Conservation (phyloP, 2,329 filamentous ascomycete species). For the Intubia oerlemansii region DNA sequence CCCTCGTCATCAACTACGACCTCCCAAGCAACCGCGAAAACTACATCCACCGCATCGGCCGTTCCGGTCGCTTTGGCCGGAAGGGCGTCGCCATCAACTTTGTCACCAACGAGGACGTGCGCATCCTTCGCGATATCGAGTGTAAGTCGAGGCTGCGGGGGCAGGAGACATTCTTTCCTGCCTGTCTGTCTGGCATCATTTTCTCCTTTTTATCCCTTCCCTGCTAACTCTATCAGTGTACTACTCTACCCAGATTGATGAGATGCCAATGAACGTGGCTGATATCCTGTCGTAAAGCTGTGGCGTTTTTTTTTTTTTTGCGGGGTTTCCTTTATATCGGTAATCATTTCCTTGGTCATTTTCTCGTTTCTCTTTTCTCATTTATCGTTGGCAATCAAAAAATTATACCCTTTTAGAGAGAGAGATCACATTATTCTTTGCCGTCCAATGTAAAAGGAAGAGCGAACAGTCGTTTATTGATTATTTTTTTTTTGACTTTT, state of each 20-base stretch:
- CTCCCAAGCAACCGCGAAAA: constrained; percentile 97
- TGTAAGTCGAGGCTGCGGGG: constrained; percentile 43
- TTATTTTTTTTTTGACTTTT: no score
- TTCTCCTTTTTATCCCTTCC: not conserved
- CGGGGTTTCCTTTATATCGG: no score
- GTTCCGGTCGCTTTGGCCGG: constrained; percentile 83
- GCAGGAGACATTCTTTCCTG: no score
- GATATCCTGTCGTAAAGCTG: constrained; percentile 27
- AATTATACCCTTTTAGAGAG: no score
- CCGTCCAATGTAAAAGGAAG: no score
- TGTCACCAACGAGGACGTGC: constrained; percentile 92
- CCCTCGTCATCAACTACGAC: constrained; percentile 97
- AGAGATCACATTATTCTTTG: no score
- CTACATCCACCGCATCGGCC: constrained; percentile 96
- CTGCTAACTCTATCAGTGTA: constrained; percentile 35
- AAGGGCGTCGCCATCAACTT: constrained; percentile 99
- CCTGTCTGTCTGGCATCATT: no score
- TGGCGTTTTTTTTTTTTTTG: no score
- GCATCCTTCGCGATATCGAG: constrained; percentile 94
- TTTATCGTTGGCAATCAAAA: no score
- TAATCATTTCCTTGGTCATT: no score
- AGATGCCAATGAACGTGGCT: constrained; percentile 94
- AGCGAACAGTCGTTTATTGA: no score
- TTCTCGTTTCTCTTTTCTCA: no score
- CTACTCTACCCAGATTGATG: constrained; percentile 91